Percentiles rank a stretch among this genome's conserved stretches.
Evolutionary conservation across 306 rosid genomes (phyloP).

Genomic region (Carpinus viminea): DNA sequence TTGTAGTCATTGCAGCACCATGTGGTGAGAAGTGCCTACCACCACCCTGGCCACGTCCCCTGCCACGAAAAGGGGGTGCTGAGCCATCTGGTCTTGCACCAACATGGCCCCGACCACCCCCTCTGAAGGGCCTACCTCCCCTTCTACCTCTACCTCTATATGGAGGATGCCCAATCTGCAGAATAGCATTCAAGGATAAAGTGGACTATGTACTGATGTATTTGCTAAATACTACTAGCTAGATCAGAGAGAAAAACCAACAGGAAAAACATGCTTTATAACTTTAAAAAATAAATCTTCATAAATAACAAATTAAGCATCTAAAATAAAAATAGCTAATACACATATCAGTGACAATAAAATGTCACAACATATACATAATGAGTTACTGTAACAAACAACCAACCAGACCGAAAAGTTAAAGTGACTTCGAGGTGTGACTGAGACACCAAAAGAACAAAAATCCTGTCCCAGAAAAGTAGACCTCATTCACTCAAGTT

Average conservation of each 20-base stretch:
- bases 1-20: conserved; percentile 48
- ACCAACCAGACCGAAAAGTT: conserved; percentile 7
- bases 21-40: conserved; percentile 55
- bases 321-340: background rate
- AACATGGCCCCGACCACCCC: conserved; percentile 62
- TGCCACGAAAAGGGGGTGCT: conserved; percentile 35
- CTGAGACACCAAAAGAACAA: background rate
- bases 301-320: background rate
- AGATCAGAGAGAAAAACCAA: conserved; percentile 14
- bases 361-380: conserved; percentile 21
- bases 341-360: background rate
- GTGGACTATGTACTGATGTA: conserved; percentile 34
- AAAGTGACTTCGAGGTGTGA: conserved; percentile 1
- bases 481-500: conserved; percentile 14
- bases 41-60: conserved; percentile 63
- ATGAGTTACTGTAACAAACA: conserved; percentile 4
- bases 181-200: conserved; percentile 46
- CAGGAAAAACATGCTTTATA: conserved; percentile 8
- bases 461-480: background rate
- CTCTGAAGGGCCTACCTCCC: conserved; percentile 70
- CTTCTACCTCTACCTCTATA: conserved; percentile 73
- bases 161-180: conserved; percentile 64
- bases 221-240: conserved; percentile 18
- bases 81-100: conserved; percentile 37
- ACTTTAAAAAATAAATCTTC: conserved; percentile 1